Evolutionary conservation across 2,329 filamentous ascomycete genomes (phyloP).

Genomic region (Botrytis fragariae): DNA sequence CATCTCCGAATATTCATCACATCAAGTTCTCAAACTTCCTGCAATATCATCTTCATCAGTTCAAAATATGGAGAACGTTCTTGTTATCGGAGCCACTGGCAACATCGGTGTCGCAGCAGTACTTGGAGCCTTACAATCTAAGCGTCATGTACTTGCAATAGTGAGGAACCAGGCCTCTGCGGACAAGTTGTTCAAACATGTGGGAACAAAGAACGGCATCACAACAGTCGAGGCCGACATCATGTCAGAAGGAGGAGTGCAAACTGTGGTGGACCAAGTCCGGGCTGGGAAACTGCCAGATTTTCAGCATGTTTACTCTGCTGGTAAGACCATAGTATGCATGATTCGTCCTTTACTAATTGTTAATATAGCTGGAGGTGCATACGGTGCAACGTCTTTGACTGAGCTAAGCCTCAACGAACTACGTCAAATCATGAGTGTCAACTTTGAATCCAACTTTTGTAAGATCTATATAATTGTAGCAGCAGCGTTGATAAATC

Average conservation of each 20-base stretch:
- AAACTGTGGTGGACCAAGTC: constrained; percentile 41
- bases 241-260: constrained; percentile 33
- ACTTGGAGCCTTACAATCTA: constrained; percentile 35
- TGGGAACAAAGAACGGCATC: constrained; percentile 31
- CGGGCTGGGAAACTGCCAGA: constrained; percentile 38
- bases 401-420: not conserved
- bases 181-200: constrained; percentile 39
- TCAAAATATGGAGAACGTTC: constrained; percentile 36
- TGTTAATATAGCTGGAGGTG: not conserved
- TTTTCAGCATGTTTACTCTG: constrained; percentile 42
- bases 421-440: not conserved
- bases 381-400: not conserved
- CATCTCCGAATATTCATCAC: not conserved
- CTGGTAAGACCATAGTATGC: constrained; percentile 28
- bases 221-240: not conserved
- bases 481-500: not conserved
- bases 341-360: not conserved
- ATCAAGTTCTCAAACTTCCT: not conserved
- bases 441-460: constrained; percentile 5
- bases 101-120: constrained; percentile 42
- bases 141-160: constrained; percentile 40
- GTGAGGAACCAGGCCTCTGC: constrained; percentile 40
- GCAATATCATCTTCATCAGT: not conserved
- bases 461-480: not conserved
- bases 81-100: constrained; percentile 43